These are phyloP conservation scores for Neoboletus magnificus DNA, from an alignment of 768 basidiomycete species.

Conservation along the genomic window DNA sequence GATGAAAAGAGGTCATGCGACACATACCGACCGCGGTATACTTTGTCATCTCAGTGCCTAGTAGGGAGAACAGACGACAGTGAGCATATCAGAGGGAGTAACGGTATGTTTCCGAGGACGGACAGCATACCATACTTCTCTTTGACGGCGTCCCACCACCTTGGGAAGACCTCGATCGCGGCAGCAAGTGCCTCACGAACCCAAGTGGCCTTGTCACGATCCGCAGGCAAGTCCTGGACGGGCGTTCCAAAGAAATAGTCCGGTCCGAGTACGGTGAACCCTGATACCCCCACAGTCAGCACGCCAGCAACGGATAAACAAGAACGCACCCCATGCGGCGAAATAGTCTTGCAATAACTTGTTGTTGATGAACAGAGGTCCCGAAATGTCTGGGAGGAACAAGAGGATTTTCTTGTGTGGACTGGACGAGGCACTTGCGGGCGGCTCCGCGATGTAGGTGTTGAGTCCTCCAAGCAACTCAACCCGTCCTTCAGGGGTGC, in stretches of 20 bases:
- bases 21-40: slow-evolving; percentile 45
- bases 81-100: background rate
- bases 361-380: slow-evolving; percentile 53
- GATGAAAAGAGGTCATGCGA: background rate
- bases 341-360: slow-evolving; percentile 60
- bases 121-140: slow-evolving; percentile 41
- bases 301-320: background rate
- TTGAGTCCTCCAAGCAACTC: slow-evolving; percentile 44
- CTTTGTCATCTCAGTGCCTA: slow-evolving; percentile 32
- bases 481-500: slow-evolving; percentile 42
- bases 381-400: slow-evolving; percentile 32
- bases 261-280: slow-evolving; percentile 53
- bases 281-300: slow-evolving; percentile 27
- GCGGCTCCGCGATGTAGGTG: slow-evolving; percentile 54
- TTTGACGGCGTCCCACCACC: slow-evolving; percentile 52
- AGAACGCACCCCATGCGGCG: slow-evolving; percentile 49
- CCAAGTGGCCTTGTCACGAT: slow-evolving; percentile 39
- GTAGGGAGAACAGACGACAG: background rate
- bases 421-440: slow-evolving; percentile 11
- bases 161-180: slow-evolving; percentile 40
- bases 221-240: slow-evolving; percentile 34
- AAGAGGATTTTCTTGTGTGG: slow-evolving; percentile 45
- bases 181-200: slow-evolving; percentile 26
- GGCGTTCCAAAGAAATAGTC: slow-evolving; percentile 59
- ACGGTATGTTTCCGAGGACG: background rate